phyloP scores from a whole-genome alignment of 331 rosid species.

The Dryas integrifolia region DNA sequence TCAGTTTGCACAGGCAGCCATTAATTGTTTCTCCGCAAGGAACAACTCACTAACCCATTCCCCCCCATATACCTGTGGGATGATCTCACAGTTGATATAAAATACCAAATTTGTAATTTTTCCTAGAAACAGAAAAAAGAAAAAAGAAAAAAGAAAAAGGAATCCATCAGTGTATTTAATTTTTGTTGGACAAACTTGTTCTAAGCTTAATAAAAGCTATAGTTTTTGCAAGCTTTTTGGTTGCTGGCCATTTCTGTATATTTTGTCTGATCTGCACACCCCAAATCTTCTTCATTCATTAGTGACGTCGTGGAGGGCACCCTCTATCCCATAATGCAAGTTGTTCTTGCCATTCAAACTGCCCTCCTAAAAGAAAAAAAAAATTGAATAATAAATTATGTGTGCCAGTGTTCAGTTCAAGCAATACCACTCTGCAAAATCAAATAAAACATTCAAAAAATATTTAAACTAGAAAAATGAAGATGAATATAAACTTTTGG shows the following conservation, averaged over 20 bases:
- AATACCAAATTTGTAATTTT: conserved; percentile 47
- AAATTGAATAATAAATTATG: too few relatives aligned
- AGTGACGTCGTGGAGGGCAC: too few relatives aligned
- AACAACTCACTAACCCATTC: conserved; percentile 62
- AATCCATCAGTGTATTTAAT: conserved; percentile 26
- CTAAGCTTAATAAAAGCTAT: conserved; percentile 44
- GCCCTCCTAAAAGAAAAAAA: too few relatives aligned
- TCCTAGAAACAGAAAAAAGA: conserved; percentile 14
- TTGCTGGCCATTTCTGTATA: conserved; percentile 39
- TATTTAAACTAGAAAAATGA: too few relatives aligned
- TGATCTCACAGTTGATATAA: conserved; percentile 43
- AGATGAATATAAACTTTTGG: too few relatives aligned
- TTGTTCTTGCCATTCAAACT: too few relatives aligned
- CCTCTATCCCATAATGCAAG: too few relatives aligned
- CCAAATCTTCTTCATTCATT: too few relatives aligned
- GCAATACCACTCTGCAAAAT: too few relatives aligned
- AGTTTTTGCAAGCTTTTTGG: conserved; percentile 44
- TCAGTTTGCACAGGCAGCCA: conserved; percentile 34
- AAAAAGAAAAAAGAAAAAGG: neutral
- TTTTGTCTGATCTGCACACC: neutral
- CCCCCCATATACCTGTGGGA: conserved; percentile 39
- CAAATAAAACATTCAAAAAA: too few relatives aligned
- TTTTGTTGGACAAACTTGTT: conserved; percentile 25
- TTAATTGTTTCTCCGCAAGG: conserved; percentile 69
- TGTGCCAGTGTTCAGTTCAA: too few relatives aligned